Conservation (phyloP, 2,329 filamentous ascomycete species). For the Diaporthe ampelina region DNA sequence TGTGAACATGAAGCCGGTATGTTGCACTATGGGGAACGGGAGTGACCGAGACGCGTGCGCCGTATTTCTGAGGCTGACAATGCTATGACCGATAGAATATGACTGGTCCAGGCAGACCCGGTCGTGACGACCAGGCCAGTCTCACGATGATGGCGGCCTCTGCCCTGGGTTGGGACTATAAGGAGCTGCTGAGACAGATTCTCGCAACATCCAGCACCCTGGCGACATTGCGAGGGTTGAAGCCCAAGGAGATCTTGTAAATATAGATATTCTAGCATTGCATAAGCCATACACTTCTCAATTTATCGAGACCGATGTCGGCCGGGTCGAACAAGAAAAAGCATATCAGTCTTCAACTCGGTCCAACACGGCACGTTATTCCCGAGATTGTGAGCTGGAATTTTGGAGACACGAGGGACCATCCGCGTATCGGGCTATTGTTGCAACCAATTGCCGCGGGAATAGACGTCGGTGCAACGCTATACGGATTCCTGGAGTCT, state of each 20-base stretch:
- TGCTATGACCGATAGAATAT: conserved; percentile 46
- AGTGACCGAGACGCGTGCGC: not conserved
- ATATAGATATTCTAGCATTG: too few species aligned
- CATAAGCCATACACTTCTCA: not conserved
- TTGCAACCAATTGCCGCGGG: not conserved
- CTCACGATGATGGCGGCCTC: conserved; percentile 59
- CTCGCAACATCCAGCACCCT: conserved; percentile 42
- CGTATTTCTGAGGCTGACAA: not conserved
- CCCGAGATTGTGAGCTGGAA: not conserved
- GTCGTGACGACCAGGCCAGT: conserved; percentile 62
- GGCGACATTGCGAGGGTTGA: conserved; percentile 3
- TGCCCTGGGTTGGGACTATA: conserved; percentile 59
- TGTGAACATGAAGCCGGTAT: conserved; percentile 22
- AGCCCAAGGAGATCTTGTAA: not conserved
- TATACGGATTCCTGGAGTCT: not conserved
- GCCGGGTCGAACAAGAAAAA: not conserved
- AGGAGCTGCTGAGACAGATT: conserved; percentile 53
- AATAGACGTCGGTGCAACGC: not conserved
- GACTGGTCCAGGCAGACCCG: conserved; percentile 60
- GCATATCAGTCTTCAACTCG: not conserved
- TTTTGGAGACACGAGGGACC: not conserved
- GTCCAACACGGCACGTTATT: not conserved
- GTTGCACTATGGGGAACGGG: not conserved
- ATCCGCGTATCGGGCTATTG: not conserved
- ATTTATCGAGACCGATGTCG: not conserved